Base-by-base conservation (phyloP, 2,329 filamentous ascomycete species). In the Microthyrium microscopicum region DNA sequence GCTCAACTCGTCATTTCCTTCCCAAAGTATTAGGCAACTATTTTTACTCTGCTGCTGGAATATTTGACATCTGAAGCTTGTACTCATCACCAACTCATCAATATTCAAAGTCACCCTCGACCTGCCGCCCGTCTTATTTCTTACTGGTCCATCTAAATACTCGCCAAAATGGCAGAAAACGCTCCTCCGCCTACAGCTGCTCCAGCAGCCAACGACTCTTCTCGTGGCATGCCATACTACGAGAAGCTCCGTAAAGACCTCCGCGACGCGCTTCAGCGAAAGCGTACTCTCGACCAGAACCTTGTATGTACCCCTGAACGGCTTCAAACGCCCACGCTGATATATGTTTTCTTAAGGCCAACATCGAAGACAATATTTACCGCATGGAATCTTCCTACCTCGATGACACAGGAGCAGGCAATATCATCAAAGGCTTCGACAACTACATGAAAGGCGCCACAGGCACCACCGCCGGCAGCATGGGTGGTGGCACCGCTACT, bases 371-470 rank as follows among this genome's bases (percentile, higher is more conserved):
- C 31, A 68, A 70, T 42, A 95, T 98, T 46, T 74, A 70, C 50
- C 73, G 77, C 42, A 77, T 82, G 48, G 89, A 98, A 55, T 73
- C 76, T 37, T 68, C 76, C 13, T 98, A 98, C 54, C 73, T 98
- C 33, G 87, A 95, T 54, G 83, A 83, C 47, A 77, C 75, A 11
- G 73, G 66, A 45, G 70, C 70, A 15, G 89, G 89, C 28, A 98
- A 98, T 60, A 95, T 98, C 51, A 87, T 98, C 53, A 84, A 81
- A 31, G 89, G 89, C 16, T 98, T 98, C 55, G 89, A 98, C 55
- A 91, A 84, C 52, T 98, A 95, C 60, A 91, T 93, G 63, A 98
- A 98, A 56, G 85, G 82, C 35, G 68, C 70, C 6, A 70, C 72
- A n/a, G 62, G 66, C 2, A 66, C 67, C 4, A 66, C 73, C 8